A percentile compares a stretch with the other conserved stretches of the same genome.
These are phyloP conservation scores for Dipteronia sinensis DNA, from an alignment of 345 rosid species.

Conservation along the genomic window DNA sequence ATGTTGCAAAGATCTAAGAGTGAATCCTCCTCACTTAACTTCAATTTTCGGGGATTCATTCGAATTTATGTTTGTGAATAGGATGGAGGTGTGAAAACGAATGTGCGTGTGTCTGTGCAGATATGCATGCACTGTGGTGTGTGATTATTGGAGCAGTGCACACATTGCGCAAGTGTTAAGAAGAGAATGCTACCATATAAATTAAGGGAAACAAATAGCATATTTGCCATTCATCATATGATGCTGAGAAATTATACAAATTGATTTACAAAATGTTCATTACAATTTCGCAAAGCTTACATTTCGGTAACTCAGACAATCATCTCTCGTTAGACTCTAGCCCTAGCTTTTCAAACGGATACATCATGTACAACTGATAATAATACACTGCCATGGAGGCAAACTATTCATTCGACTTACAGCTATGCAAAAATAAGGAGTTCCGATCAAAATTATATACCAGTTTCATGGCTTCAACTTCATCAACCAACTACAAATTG, in stretches of 20 bases:
- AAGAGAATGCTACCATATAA: background rate
- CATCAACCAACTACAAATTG: background rate
- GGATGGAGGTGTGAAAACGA: too few relatives aligned
- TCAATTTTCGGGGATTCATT: too few relatives aligned
- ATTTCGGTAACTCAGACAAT: background rate
- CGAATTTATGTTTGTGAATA: background rate
- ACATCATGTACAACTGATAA: constrained; percentile 6
- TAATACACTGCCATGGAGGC: background rate
- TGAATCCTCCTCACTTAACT: too few relatives aligned
- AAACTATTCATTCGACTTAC: background rate
- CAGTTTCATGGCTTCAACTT: background rate
- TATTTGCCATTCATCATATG: background rate
- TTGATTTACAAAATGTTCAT: background rate
- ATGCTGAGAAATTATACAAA: background rate
- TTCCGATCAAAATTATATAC: background rate
- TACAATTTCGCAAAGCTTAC: background rate
- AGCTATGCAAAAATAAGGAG: background rate
- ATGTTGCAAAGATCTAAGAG: too few relatives aligned
- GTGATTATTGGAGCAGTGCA: background rate
- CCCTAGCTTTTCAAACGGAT: background rate
- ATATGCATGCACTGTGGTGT: background rate
- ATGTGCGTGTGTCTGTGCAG: too few relatives aligned
- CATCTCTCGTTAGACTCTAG: background rate
- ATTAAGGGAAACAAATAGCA: background rate
- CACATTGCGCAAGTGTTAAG: background rate